Base-by-base conservation (phyloP, 176 grass and related monocot genomes). In the Ampelocalamus luodianensis region DNA sequence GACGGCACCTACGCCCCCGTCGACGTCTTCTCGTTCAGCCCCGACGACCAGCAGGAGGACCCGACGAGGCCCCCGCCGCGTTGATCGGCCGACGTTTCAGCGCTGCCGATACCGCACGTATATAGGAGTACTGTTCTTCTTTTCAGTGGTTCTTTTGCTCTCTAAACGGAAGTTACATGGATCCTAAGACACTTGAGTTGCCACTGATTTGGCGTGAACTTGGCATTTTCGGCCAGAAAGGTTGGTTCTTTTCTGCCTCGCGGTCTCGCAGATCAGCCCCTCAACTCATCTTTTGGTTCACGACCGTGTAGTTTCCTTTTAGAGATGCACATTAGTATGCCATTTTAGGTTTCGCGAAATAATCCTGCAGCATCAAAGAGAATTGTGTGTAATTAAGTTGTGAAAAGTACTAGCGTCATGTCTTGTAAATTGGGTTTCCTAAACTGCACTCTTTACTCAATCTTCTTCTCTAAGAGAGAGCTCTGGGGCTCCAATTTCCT, bases 11-110 rank as follows among this genome's bases (percentile, higher is more conserved):
- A 71, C 55, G 68, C 55, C 20, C 92, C 92, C 66, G 55, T 89
- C 20, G 92, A 94, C 74, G 84, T 94, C 1, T 94, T 72, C 77
- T 91, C 86, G 54, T 83, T 36, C 69, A 80, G 81, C 70, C 58
- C 87, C 64, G 87, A 63, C 60, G 84, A 79, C 24, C 71, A 86
- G 20, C 65, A 53, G 37, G 88, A 90, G 55, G 88, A 90, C 79
- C 83, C 84, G 10, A 83, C 79, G 3, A 78, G 72, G 49, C 88
- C 88, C 7, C 84, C 83, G 56, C 79, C 73, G 3, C 73, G 46
- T 36, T 73, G 75, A 65, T 54, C 26, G 48, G 39, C 37, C 16
- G 2, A 1, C 6, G 37, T 12, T 59, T 17, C 5, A 26, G 74
- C 20, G 39, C 68, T 3, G 68, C 22, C 42, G n/a, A 15, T 36